Evolutionary conservation across 768 basidiomycete species (phyloP).

Genomic region (Pilatotrama ljubarskyi): DNA sequence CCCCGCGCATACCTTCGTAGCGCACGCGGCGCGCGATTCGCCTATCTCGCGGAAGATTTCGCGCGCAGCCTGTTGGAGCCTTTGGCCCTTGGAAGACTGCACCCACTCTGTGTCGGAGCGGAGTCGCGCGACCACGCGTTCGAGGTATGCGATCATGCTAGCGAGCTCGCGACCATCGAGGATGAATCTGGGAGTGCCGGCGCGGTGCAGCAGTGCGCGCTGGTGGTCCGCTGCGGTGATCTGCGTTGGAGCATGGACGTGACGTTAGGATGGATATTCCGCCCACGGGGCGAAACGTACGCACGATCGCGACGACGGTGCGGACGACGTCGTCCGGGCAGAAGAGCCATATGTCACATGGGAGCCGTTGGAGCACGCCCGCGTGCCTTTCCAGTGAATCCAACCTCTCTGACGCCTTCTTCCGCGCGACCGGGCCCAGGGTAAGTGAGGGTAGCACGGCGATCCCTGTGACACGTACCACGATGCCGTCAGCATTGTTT

Average conservation of each 20-base stretch:
- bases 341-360: not conserved
- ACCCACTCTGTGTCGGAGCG: not conserved
- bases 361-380: slow-evolving; percentile 10
- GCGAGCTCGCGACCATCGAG: not conserved
- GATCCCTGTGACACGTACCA: not conserved
- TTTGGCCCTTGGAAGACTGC: not conserved
- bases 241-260: not conserved
- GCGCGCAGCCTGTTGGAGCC: not conserved
- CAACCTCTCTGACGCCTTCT: not conserved
- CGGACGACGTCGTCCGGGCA: not conserved
- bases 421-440: not conserved
- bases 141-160: not conserved
- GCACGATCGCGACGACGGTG: slow-evolving; percentile 7
- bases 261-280: not conserved
- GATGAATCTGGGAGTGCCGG: not conserved
- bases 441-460: not conserved
- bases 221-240: not conserved
- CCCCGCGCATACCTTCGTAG: not conserved
- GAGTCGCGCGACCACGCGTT: not conserved
- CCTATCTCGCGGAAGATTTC: not conserved
- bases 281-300: not conserved
- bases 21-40: not conserved
- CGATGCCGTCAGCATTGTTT: not conserved
- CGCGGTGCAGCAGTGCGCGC: not conserved
- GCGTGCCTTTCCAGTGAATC: not conserved